Evolutionary conservation across 225 moss, liverwort and hornwort genomes (phyloP), one percentile per base, ranked within the genome.

Genomic region (Pseudoscleropodium purum): DNA sequence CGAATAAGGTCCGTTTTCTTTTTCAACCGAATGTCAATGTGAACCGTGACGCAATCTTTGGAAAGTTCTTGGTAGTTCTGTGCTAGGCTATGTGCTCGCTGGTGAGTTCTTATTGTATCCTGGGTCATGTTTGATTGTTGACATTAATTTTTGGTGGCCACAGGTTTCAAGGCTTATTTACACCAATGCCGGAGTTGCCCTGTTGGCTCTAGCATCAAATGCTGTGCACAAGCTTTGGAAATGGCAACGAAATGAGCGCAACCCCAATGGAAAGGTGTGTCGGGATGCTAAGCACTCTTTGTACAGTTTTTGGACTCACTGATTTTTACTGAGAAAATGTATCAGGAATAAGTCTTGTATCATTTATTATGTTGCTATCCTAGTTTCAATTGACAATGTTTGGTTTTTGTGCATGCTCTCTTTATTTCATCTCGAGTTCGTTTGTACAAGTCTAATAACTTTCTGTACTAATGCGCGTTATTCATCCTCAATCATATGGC

Each of bases 151-250:
- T 86, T 88, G 85, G 81, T 61, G 79, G 56, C 59, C 61, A 70
- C 95, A 98, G 98, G 97, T 98, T n/a, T 96, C 98, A 56, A 97
- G 97, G 81, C 90, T 98, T 69, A 98, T 98, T 66, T 98, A 97
- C 89, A 98, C 98, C 31, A 98, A 98, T 87, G 93, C 98, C 12
- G 98, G 98, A 91, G 92, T 96, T 72, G 96, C 97, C 54, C 91
- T 98, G 37, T 85, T 98, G 85, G 98, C 98, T 74, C 94, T 98
- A 39, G 97, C 97, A 88, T 97, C 99, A 57, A 99, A 95, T 93
- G 99, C 99, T 61, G 99, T 97, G 37, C 99, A 99, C 90, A 99
- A 99, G 92, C 96, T 99, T 47, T 99, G 99, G 99, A 99, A 99
- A 88, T 99, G 99, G 99, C 93, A 96, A 91, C 95, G 98, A 70